Evolutionary conservation across 2,329 filamentous ascomycete genomes (phyloP).

Genomic region (Neofusicoccum umdonicola): DNA sequence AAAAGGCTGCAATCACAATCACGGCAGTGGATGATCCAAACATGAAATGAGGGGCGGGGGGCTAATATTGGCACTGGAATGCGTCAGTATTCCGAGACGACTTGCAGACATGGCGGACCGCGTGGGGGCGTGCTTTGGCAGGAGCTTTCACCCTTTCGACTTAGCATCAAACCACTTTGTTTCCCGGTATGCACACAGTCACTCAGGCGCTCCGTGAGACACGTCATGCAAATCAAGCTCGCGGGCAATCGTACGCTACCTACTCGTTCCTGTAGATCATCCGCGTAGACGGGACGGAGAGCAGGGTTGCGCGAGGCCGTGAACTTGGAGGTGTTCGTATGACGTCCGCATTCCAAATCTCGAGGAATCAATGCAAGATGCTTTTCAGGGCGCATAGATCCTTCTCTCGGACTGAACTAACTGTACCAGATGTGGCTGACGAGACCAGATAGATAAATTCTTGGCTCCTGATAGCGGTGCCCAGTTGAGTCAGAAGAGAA

Average conservation of each 20-base stretch:
- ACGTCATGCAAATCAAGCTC: not conserved
- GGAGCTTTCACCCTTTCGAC: not conserved
- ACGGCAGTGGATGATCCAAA: not conserved
- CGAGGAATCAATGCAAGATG: not conserved
- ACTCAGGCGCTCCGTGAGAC: not conserved
- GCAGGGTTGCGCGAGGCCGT: not conserved
- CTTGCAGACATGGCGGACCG: too few relatives aligned
- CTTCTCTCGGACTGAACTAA: not conserved
- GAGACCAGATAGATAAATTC: too few relatives aligned
- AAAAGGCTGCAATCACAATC: too few relatives aligned
- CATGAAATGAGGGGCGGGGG: not conserved
- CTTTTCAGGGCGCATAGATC: not conserved
- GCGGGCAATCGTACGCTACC: not conserved
- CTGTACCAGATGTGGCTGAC: too few relatives aligned
- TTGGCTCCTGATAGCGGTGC: too few relatives aligned
- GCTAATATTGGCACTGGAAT: not conserved
- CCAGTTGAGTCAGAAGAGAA: too few relatives aligned
- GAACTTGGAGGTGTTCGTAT: not conserved
- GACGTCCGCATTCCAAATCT: not conserved
- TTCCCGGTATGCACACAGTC: not conserved
- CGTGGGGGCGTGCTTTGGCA: not conserved
- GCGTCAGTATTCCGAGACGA: not conserved
- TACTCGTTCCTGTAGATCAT: constrained; percentile 3
- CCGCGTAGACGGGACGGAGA: not conserved
- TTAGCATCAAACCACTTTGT: not conserved